Evolutionary conservation across 257 asterid species (phyloP), one percentile per base, ranked within the genome.

Genomic region (Primulina tabacum): DNA sequence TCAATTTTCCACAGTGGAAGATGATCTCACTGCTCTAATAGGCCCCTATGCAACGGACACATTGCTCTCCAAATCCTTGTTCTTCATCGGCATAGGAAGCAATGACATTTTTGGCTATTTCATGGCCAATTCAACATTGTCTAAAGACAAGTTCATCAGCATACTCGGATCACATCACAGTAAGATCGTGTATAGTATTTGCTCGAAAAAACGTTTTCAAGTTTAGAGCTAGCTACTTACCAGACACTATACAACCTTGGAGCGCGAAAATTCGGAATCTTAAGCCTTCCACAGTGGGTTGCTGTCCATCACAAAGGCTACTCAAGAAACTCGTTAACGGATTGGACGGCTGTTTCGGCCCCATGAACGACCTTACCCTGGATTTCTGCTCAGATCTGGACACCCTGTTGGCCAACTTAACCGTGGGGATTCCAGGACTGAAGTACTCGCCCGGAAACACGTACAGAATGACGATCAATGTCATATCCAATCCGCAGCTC

Each of bases 21-120:
- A 73, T 12, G 81, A 79, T 60, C 82, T 88, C 53, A 75, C 80
- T 0, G 73, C 77, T 50, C 52, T 66, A 47, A 59, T 82, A 63
- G 91, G 90, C 32, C 43, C 67, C 17, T 68, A 62, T 37, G 77
- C 79, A 71, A 77, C 88, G 21, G 70, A 83, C 7, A 38, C 71
- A 53, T 47, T 75, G 62, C 81, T 90, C 12, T 70, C 73, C 0
- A 85, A 75, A 77, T 84, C 97, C 0, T 0, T 86, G 75, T 80
- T 85, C 84, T 85, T 78, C 83, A 83, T 90, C 77, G 86, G 93
- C 58, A 53, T 80, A 14, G 93, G 95, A 34, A 82, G 97, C 85
- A 90, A 90, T 33, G 95, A 90, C 79, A 75, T 86, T 53, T 84
- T 90, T 7, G 82, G 79, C 59, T 86, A 90, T 77, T 87, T 90